Percentiles rank a stretch among this genome's conserved stretches.
Evolutionary conservation across 176 grass and related monocot species (phyloP).

Genomic region (Aegilops bicornis): DNA sequence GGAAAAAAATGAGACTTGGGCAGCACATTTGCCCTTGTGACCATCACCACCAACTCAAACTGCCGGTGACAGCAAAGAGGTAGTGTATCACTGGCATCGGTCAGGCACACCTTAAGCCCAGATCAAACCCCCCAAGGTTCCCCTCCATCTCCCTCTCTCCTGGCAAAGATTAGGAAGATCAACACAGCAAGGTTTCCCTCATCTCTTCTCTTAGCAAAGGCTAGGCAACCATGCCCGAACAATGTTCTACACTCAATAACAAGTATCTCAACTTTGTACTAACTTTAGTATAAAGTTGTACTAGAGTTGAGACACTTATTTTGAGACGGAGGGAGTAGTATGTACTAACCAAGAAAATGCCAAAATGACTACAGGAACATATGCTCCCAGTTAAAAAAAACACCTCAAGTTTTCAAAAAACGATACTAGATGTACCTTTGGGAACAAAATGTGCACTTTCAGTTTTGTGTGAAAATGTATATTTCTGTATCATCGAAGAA

Average conservation of each 20-base stretch:
- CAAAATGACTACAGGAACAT: not conserved
- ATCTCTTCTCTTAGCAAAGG: not conserved
- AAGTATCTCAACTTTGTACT: too few relatives aligned
- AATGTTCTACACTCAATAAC: not conserved
- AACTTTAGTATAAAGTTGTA: too few relatives aligned
- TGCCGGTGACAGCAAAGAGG: not conserved
- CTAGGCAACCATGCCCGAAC: slow-evolving; percentile 15
- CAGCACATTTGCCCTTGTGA: not conserved
- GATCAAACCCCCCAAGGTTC: not conserved
- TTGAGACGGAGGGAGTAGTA: not conserved
- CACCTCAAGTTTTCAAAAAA: not conserved
- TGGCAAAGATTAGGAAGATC: not conserved
- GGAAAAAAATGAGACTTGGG: not conserved
- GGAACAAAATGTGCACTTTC: not conserved
- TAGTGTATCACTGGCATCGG: too few relatives aligned
- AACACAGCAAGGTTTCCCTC: not conserved
- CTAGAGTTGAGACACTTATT: too few relatives aligned
- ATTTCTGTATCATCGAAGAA: not conserved
- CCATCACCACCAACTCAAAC: not conserved
- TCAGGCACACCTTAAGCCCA: too few relatives aligned
- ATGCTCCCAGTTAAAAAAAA: not conserved
- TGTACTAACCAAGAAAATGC: not conserved
- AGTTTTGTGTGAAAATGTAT: not conserved
- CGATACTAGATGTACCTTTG: not conserved
- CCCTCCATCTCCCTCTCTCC: not conserved